Conservation (phyloP, 495 filamentous ascomycete genomes). For the Daldinia loculata region DNA sequence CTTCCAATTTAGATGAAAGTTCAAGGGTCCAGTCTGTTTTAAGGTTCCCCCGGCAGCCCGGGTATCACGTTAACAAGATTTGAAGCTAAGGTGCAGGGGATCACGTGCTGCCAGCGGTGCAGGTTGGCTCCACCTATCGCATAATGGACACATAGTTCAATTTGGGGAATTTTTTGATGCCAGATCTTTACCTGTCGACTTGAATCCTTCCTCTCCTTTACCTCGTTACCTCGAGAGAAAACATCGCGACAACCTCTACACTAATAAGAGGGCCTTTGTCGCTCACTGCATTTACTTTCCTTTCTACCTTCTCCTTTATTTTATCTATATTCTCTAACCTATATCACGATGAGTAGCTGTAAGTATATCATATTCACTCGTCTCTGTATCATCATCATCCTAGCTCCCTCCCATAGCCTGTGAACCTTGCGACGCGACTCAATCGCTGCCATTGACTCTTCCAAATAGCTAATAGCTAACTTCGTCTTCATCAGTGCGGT, state of each 20-base stretch:
- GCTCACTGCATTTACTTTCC: constrained; percentile 49
- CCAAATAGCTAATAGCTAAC: constrained; percentile 51
- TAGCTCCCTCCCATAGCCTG: constrained; percentile 45
- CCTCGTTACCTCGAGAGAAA: constrained; percentile 42
- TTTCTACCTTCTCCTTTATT: constrained; percentile 53
- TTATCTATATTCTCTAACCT: constrained; percentile 48
- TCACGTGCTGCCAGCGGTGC: constrained; percentile 35
- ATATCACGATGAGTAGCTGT: constrained; percentile 65
- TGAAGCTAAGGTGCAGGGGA: background rate
- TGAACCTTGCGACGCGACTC: constrained; percentile 48
- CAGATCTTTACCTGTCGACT: constrained; percentile 56
- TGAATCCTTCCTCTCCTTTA: constrained; percentile 46
- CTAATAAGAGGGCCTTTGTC: constrained; percentile 43
- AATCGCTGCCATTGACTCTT: constrained; percentile 43
- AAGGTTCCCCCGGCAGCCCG: background rate
- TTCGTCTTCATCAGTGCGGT: constrained; percentile 75
- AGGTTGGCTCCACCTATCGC: constrained; percentile 48
- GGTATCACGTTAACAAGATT: background rate
- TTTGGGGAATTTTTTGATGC: constrained; percentile 55
- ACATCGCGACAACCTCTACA: constrained; percentile 48
- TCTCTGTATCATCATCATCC: constrained; percentile 37
- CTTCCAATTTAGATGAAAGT: background rate
- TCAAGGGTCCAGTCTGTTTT: constrained; percentile 2
- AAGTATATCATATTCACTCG: constrained; percentile 52
- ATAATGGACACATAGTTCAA: constrained; percentile 62